Evolutionary conservation across 2,329 filamentous ascomycete species (phyloP).

Genomic region (Zalaria sp.): DNA sequence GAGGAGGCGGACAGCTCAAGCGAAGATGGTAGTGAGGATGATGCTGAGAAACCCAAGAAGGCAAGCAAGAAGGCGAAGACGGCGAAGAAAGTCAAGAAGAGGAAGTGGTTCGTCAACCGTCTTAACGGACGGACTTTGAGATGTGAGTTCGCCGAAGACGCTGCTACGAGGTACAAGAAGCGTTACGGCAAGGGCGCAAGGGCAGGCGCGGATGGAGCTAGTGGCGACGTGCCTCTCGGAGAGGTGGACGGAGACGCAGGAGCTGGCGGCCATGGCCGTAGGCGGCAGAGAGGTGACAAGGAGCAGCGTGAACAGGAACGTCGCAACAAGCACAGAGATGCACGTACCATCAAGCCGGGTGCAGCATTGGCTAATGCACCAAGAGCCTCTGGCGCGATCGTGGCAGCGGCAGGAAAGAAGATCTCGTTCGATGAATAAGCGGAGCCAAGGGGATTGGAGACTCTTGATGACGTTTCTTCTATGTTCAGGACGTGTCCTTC

Average conservation of each 20-base stretch:
- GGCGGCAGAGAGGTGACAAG: slow-evolving; percentile 14
- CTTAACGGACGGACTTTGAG: slow-evolving; percentile 68
- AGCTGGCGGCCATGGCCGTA: slow-evolving; percentile 12
- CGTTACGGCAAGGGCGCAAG: slow-evolving; percentile 57
- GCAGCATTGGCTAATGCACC: slow-evolving; percentile 32
- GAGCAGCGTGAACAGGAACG: slow-evolving; percentile 16
- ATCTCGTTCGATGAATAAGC: slow-evolving; percentile 51
- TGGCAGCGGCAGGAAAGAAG: slow-evolving; percentile 67
- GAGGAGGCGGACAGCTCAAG: slow-evolving; percentile 29
- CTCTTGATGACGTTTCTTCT: not conserved
- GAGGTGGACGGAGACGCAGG: slow-evolving; percentile 12
- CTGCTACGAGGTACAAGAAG: slow-evolving; percentile 82
- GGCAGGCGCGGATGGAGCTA: slow-evolving; percentile 10
- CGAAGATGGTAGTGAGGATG: slow-evolving; percentile 16
- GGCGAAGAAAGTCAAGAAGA: slow-evolving; percentile 32
- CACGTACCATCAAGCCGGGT: slow-evolving; percentile 28
- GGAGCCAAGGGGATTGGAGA: not conserved
- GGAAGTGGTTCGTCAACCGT: slow-evolving; percentile 71
- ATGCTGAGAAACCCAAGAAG: slow-evolving; percentile 19
- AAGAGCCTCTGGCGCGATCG: slow-evolving; percentile 64
- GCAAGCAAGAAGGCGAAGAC: slow-evolving; percentile 15
- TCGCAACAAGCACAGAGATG: slow-evolving; percentile 26
- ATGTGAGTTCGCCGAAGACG: slow-evolving; percentile 88
- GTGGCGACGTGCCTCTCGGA: slow-evolving; percentile 5
- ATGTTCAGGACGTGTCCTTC: no score